These are phyloP conservation scores for Arthrobotrys entomopaga DNA, from an alignment of 2,329 filamentous ascomycete species.

Conservation along the genomic window DNA sequence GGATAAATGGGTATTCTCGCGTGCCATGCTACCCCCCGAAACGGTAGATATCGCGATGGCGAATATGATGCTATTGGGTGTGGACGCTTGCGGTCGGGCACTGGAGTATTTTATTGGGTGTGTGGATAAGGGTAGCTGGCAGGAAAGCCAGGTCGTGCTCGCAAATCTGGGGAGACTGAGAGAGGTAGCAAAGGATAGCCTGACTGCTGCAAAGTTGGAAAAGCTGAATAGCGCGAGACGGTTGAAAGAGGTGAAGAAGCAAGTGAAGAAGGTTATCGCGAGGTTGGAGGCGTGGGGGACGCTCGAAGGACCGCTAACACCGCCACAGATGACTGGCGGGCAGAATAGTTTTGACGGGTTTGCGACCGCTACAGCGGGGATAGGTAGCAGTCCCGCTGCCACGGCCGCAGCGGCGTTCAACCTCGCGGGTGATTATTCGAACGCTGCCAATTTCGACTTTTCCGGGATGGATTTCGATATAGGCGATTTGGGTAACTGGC, in stretches of 20 bases:
- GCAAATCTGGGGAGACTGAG: conserved; percentile 23
- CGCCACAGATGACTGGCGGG: conserved; percentile 6
- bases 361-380: conserved; percentile 12
- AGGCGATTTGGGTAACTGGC: conserved; percentile 17
- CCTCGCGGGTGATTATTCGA: conserved; percentile 41
- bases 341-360: conserved; percentile 29
- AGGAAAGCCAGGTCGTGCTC: conserved; percentile 50
- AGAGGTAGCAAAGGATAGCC: conserved; percentile 37
- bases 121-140: conserved; percentile 47
- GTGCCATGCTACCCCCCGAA: conserved; percentile 45
- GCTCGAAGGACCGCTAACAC: conserved; percentile 30
- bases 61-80: conserved; percentile 55
- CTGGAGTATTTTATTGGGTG: conserved; percentile 49
- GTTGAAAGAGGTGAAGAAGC: conserved; percentile 50
- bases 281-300: conserved; percentile 38
- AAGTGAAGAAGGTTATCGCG: conserved; percentile 47
- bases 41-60: conserved; percentile 47
- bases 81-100: conserved; percentile 53
- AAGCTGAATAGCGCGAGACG: conserved; percentile 43
- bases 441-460: conserved; percentile 49
- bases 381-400: conserved; percentile 3
- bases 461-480: conserved; percentile 22
- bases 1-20: conserved; percentile 49
- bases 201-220: conserved; percentile 40
- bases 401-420: conserved; percentile 36